Conservation (phyloP, 148 eudicot species). For the Beta vulgaris region DNA sequence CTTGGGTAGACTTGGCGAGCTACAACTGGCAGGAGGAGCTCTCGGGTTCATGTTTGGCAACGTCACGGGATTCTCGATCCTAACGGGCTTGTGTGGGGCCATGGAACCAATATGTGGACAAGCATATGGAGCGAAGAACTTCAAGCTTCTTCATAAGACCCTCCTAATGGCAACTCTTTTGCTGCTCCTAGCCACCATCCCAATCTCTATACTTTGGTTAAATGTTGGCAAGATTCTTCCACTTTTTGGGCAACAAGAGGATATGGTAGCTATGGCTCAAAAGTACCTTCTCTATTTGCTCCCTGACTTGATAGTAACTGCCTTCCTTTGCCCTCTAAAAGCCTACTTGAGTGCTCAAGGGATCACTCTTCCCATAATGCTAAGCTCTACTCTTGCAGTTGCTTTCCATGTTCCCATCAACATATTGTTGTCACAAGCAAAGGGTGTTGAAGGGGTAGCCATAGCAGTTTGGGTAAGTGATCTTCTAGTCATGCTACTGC, state of each 20-base stretch:
- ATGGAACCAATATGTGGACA: conserved; percentile 98
- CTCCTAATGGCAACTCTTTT: conserved; percentile 59
- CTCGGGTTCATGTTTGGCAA: conserved; percentile 78
- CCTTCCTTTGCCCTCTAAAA: conserved; percentile 67
- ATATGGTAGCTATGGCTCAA: conserved; percentile 49
- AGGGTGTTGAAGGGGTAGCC: conserved; percentile 67
- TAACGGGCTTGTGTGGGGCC: conserved; percentile 69
- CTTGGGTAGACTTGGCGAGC: conserved; percentile 74
- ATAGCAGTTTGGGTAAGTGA: conserved; percentile 75
- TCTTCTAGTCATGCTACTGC: conserved; percentile 37
- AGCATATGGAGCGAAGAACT: conserved; percentile 78
- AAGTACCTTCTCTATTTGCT: conserved; percentile 53
- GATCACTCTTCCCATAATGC: conserved; percentile 57
- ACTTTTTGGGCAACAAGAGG: conserved; percentile 62
- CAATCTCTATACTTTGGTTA: conserved; percentile 71
- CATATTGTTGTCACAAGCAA: conserved; percentile 45
- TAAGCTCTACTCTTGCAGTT: conserved; percentile 51
- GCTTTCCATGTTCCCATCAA: conserved; percentile 66
- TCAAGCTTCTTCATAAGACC: conserved; percentile 72
- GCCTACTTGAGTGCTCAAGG: conserved; percentile 77
- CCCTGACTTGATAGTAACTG: conserved; percentile 62
- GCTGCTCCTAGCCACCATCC: conserved; percentile 45
- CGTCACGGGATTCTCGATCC: conserved; percentile 76
- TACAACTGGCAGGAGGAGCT: conserved; percentile 68
- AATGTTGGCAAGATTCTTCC: conserved; percentile 57